Base-by-base conservation (phyloP, 176 grass and related monocot genomes). In the Carex cristatella region DNA sequence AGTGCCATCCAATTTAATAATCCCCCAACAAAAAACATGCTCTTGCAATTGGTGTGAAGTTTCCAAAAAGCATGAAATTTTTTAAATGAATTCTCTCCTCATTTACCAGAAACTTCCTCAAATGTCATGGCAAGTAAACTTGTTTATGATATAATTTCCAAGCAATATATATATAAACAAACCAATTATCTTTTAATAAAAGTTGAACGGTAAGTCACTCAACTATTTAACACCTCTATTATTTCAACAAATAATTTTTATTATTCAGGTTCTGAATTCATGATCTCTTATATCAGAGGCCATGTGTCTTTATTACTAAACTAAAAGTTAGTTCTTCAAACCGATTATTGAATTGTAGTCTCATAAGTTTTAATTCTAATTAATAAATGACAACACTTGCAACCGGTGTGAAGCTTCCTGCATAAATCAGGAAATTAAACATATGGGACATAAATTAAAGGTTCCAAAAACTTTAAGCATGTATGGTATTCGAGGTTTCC, bases 41-140 rank as follows among this genome's bases (percentile, higher is more conserved):
- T 53, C 74, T 79, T 79, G 74, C 74, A 79, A 58, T 79, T 58
- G 53, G 53, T 57, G 74, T 79, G 74, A 79, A 79, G 42, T 79
- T 79, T 58, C 13, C 51, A 35, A 35, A 79, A 58, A 16, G 28
- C 12, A 79, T 14, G 57, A 1, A 77, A 46, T 14, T 15, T 54
- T 31, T 28, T 16, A 16, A 58, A 32, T 58, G 23, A 55, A 58
- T 58, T 18, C 12, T 78, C 51, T 79, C 51, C 53, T 58, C 53
- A 9, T 9, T 79, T 79, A 53, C 49, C 2, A 58, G 74, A 79
- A 79, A 14, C 18, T 79, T 58, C 74, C 55, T 58, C 53, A 33
- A 57, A 2, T 58, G 6, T 33, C 5, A 57, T 56, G 51, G 28
- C 74, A 79, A 79, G 1, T 6, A 33, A 55, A 78, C 49, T 77